Base-by-base conservation (phyloP, 768 basidiomycete species). In the Psilocybe azurescens region DNA sequence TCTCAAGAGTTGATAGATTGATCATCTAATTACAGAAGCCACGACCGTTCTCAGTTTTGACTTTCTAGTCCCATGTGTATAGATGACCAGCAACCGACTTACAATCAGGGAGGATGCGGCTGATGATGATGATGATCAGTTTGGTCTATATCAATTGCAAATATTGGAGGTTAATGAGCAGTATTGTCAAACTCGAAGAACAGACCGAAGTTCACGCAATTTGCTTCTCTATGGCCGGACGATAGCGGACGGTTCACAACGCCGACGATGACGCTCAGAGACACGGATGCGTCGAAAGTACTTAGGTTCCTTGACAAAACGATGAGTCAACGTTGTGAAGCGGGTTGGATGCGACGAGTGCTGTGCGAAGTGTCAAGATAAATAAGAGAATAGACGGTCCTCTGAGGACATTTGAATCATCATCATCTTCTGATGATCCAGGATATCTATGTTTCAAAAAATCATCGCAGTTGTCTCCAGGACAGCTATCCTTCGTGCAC, bases 1-100 rank as follows among this genome's bases (percentile, higher is more conserved):
- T 53, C 52, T 53, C 52, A 53, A 53, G 52, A 30, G 32, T 53
- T 44, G 41, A 44, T 44, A 44, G 41, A 44, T 44, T n/a, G n/a
- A 44, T 44, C 41, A 44, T 7, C 33, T 36, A 11, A 24, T 24
- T 24, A 24, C 38, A 39, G 38, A 39, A 39, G 38, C 38, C 38
- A 14, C 38, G 38, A 24, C 24, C 24, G 24, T 24, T 24, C 24
- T 24, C 24, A 24, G 24, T 24, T 24, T 24, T 24, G 24, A 24
- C 24, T 24, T 24, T 39, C 38, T 39, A 8, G 2, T 39, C 14
- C 41, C 41, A 16, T 44, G 10, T 44, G 14, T 28, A 5, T 24
- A 7, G 48, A 30, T 11, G 7, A 47, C 20, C 46, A 47, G 46
- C 46, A 47, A 16, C 46, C 16, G 9, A 16, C 46, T 47, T 20